Base-by-base conservation (phyloP, 352 stramenopile genomes). In the Peronospora farinosa region DNA sequence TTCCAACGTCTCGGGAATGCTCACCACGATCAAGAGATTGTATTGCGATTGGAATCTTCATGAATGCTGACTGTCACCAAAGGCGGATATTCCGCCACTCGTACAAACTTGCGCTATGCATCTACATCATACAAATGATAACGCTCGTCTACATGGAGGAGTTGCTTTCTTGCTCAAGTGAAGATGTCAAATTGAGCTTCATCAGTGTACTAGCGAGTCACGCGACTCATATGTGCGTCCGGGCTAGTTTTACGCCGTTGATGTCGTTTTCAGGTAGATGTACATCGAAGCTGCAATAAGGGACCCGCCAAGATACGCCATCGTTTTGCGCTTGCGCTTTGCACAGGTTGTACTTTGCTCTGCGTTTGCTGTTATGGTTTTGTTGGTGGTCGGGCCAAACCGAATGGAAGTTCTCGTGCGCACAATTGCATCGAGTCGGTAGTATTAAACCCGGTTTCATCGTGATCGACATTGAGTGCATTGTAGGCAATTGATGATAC, bases 381-480 rank as follows among this genome's bases (percentile, higher is more conserved):
- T 64, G 21, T 52, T 74, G 2, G 55, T 76, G 31, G 55, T 71
- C 36, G 72, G 60, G 30, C 59, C 53, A 16, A 75, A 69, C 40
- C 60, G 44, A 51, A 40, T 39, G 10, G 50, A 65, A 30, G 38
- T 27, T n/a, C 52, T 7, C 47, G 43, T 23, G n/a, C 51, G 5
- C n/a, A 51, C 7, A 28, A 60, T 2, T 31, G 37, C 11, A 32
- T 57, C 15, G 38, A 63, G 7, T 51, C 54, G 2, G 43, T 57
- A 10, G 44, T 67, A 0, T 33, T 64, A 3, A 74, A 78, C 27
- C 74, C 74, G 2, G 68, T 84, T 86, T 86, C 47, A 69, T 86
- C 15, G 65, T 79, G 36, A 86, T 72, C 0, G 74, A 86, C 50
- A 84, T 86, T 28, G 72, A 86, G 72, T 49, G 69, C 61, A 8